Conservation (phyloP, 768 basidiomycete species). For the Lactarius deliciosus region DNA sequence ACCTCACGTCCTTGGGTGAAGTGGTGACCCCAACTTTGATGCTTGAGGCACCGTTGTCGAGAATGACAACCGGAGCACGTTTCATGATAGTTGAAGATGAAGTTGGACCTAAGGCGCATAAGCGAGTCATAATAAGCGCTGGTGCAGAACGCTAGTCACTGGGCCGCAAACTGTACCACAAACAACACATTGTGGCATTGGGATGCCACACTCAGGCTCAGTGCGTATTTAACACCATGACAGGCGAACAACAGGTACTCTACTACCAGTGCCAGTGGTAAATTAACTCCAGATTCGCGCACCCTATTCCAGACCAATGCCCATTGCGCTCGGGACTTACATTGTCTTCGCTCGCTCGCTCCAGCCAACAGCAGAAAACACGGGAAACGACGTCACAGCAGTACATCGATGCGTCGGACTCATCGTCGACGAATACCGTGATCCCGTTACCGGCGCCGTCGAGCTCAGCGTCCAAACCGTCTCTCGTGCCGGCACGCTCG, state of each 20-base stretch:
- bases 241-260: not conserved
- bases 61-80: conserved; percentile 49
- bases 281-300: not conserved
- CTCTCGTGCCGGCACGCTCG: not conserved
- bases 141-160: not conserved
- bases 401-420: not conserved
- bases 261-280: not conserved
- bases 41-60: conserved; percentile 86
- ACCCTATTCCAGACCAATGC: conserved; percentile 1
- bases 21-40: conserved; percentile 70
- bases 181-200: not conserved
- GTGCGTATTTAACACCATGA: not conserved
- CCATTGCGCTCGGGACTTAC: conserved; percentile 10
- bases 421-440: not conserved
- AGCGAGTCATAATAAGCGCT: not conserved
- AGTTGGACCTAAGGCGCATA: no score
- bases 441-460: not conserved
- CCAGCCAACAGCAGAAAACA: not conserved
- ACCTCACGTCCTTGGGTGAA: conserved; percentile 36
- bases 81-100: conserved; percentile 14
- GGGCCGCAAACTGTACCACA: not conserved
- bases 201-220: not conserved
- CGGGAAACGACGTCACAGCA: not conserved
- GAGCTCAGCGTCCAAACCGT: conserved; percentile 6
- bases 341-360: not conserved